Evolutionary conservation across 2,329 filamentous ascomycete genomes (phyloP).

Genomic region (Claviceps sp.): DNA sequence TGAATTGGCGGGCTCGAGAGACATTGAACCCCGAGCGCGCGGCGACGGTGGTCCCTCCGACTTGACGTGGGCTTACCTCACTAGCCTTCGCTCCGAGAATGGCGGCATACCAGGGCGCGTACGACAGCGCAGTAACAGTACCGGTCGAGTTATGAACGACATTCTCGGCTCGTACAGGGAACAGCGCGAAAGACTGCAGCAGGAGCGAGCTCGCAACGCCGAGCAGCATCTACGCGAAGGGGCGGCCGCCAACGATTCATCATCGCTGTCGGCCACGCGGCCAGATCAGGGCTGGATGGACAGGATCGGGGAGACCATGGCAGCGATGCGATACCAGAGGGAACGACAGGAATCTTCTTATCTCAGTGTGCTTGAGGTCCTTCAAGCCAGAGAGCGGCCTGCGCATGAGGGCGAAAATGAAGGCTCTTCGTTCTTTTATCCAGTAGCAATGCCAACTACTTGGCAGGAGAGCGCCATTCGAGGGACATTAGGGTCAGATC

Average conservation of each 20-base stretch:
- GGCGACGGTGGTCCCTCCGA: slow-evolving; percentile 6
- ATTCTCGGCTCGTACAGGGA: slow-evolving; percentile 24
- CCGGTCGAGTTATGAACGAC: slow-evolving; percentile 25
- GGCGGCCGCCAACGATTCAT: slow-evolving; percentile 3
- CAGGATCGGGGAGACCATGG: slow-evolving; percentile 21
- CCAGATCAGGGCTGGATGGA: slow-evolving; percentile 20
- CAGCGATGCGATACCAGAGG: slow-evolving; percentile 22
- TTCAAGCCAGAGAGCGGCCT: slow-evolving; percentile 21
- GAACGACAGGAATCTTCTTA: slow-evolving; percentile 23
- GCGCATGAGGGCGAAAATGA: slow-evolving; percentile 20
- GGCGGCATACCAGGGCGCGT: slow-evolving; percentile 18
- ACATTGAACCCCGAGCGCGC: slow-evolving; percentile 13
- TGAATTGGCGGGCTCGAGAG: slow-evolving; percentile 24
- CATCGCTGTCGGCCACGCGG: slow-evolving; percentile 4
- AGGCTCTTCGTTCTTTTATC: slow-evolving; percentile 22
- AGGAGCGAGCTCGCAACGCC: slow-evolving; percentile 21
- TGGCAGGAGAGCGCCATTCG: slow-evolving; percentile 25
- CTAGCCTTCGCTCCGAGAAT: slow-evolving; percentile 10
- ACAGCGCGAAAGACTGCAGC: slow-evolving; percentile 20
- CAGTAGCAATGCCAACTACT: slow-evolving; percentile 24
- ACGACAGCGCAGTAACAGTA: slow-evolving; percentile 22
- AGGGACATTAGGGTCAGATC: slow-evolving; percentile 20
- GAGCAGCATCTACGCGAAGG: slow-evolving; percentile 20
- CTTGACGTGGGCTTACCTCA: slow-evolving; percentile 10
- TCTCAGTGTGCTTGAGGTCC: slow-evolving; percentile 23